Evolutionary conservation across 371 early-diverging fungal genomes (phyloP).

Genomic region (Chytridium lagenaria): DNA sequence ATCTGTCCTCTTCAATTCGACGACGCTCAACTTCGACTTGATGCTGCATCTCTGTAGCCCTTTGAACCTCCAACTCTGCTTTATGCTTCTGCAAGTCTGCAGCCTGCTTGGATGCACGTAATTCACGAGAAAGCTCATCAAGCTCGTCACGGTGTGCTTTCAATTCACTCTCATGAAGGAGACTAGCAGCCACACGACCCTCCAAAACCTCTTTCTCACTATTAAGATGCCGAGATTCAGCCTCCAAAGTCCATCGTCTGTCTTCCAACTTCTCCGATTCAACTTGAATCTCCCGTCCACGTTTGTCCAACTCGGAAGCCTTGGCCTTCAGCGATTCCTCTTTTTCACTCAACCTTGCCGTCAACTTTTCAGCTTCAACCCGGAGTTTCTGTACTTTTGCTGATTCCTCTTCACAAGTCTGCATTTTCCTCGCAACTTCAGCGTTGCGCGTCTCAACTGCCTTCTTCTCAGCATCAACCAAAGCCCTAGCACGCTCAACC

Average conservation of each 20-base stretch:
- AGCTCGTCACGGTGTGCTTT: neutral
- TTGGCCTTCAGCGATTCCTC: neutral
- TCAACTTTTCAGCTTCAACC: neutral
- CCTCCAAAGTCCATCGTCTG: neutral
- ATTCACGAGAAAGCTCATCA: neutral
- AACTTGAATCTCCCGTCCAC: neutral
- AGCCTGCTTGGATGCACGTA: neutral
- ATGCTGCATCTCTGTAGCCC: neutral
- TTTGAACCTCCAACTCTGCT: neutral
- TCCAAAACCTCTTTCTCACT: neutral
- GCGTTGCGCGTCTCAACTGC: neutral
- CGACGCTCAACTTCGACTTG: neutral
- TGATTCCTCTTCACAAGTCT: neutral
- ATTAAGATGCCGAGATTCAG: neutral
- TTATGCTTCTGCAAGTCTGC: neutral
- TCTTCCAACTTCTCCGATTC: neutral
- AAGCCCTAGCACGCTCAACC: neutral
- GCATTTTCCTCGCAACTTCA: neutral
- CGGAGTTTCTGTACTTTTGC: neutral
- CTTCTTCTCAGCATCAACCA: neutral
- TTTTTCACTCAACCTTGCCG: neutral
- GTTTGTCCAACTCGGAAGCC: too few species aligned
- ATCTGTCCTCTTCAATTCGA: slow-evolving; percentile 23
- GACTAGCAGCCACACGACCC: neutral
- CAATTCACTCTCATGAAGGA: neutral